Percentiles rank a stretch among this genome's conserved stretches.
Conservation (phyloP, 208 protist species). For the Blechomonas ayalai region DNA sequence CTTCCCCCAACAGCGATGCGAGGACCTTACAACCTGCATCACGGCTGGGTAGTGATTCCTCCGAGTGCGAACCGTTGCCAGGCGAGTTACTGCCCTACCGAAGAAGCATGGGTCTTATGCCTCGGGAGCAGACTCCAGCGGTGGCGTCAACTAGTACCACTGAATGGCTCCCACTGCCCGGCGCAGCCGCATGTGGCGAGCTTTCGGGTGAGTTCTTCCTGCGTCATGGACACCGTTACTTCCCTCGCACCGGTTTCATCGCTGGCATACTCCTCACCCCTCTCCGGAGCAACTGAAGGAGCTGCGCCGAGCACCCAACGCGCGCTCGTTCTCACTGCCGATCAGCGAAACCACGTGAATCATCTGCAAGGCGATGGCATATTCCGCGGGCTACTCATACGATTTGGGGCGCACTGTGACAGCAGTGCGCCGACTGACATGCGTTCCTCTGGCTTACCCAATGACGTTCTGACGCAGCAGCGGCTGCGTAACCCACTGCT, state of each 20-base stretch:
- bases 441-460: too few relatives aligned
- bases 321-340: constrained; percentile 33
- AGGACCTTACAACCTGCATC: constrained; percentile 48
- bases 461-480: constrained; percentile 16
- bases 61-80: constrained; percentile 16
- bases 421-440: not conserved
- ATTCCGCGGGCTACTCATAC: constrained; percentile 39
- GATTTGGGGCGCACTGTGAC: constrained; percentile 52
- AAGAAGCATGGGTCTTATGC: constrained; percentile 72
- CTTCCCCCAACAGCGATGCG: constrained; percentile 19
- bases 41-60: constrained; percentile 49
- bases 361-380: constrained; percentile 75
- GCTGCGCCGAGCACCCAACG: constrained; percentile 22
- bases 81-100: too few relatives aligned
- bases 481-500: constrained; percentile 37
- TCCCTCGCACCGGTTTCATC: too few relatives aligned
- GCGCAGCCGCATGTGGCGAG: too few relatives aligned
- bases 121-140: constrained; percentile 48
- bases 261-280: not conserved
- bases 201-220: too few relatives aligned
- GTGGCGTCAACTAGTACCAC: constrained; percentile 64
- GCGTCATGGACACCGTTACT: too few relatives aligned
- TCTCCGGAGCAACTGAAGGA: constrained; percentile 2
- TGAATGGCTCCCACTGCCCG: too few relatives aligned
- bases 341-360: constrained; percentile 43